Base-by-base conservation (phyloP, 2,329 filamentous ascomycete species). In the Claviceps pazoutovae region DNA sequence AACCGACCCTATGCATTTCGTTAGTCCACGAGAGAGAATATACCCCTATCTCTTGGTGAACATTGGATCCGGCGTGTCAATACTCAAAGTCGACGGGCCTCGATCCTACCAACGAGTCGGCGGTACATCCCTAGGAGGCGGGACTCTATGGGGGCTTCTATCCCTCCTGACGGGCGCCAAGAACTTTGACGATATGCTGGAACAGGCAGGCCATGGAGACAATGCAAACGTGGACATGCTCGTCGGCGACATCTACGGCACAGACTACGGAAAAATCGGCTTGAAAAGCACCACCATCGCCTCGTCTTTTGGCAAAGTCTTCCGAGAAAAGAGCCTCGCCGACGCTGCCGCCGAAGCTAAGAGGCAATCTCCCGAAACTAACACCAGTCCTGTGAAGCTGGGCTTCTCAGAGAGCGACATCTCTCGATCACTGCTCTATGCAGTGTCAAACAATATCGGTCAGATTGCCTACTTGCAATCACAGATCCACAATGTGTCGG, bases 21-120 rank as follows among this genome's bases (percentile, higher is more conserved):
- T 84, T 58, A 80, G 84, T 55, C 82, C 88, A 1, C 74, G 82
- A n/a, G 82, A 91, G 58, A 71, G 73, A 59, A 88, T 95, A 54
- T 97, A 98, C 66, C 93, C 93, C 2, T 98, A 98, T 65, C 82
- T 98, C 44, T 82, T 98, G 34, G 93, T 98, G 62, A 98, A 98
- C 69, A 98, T 98, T 59, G 93, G 93, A 46, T 96, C 90, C 7
- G 93, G 93, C 49, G 93, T 98, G 5, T 93, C 86, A 43, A 95
- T 98, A 79, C 84, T 98, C 68, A 97, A 97, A 66, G 93, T 98
- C 7, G 94, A 87, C 0, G 91, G 90, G 0, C 90, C 89, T 0
- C 80, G 85, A 51, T 79, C 88, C 57, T 96, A 85, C 66, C 78
- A 94, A 67, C 87, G 93, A 60, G 91, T 98, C 9, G 93, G 93